Conservation (phyloP, 2,329 filamentous ascomycete genomes). For the Ophiobolus disseminans region DNA sequence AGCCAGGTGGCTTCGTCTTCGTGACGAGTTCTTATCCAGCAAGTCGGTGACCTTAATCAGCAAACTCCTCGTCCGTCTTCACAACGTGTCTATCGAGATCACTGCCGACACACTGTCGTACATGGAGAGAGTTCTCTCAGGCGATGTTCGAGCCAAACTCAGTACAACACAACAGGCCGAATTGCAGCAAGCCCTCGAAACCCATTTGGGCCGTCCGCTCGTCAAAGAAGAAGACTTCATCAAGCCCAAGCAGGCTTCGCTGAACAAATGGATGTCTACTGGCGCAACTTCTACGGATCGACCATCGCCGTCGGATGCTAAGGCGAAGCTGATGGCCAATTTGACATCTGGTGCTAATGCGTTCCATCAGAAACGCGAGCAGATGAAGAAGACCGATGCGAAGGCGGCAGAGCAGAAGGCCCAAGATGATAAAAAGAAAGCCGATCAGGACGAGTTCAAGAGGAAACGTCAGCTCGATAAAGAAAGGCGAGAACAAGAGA, state of each 20-base stretch:
- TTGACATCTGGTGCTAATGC: slow-evolving; percentile 36
- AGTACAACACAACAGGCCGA: slow-evolving; percentile 84
- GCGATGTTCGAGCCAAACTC: slow-evolving; percentile 77
- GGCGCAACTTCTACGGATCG: slow-evolving; percentile 14
- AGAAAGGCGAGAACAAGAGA: slow-evolving; percentile 75
- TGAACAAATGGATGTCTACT: slow-evolving; percentile 52
- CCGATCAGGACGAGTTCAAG: slow-evolving; percentile 63
- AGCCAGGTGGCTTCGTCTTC: slow-evolving; percentile 86
- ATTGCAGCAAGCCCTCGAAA: slow-evolving; percentile 69
- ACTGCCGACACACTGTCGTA: slow-evolving; percentile 65
- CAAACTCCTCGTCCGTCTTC: slow-evolving; percentile 83
- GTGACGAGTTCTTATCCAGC: slow-evolving; percentile 83
- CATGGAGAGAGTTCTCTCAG: slow-evolving; percentile 71
- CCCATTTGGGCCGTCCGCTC: slow-evolving; percentile 51
- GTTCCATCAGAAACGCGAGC: slow-evolving; percentile 38
- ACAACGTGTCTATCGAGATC: slow-evolving; percentile 76
- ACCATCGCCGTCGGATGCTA: slow-evolving; percentile 26
- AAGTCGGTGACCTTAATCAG: slow-evolving; percentile 82
- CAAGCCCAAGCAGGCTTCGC: slow-evolving; percentile 50
- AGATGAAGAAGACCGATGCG: slow-evolving; percentile 27
- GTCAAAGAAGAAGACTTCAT: slow-evolving; percentile 41
- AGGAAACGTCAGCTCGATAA: slow-evolving; percentile 77
- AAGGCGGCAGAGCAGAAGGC: slow-evolving; percentile 36
- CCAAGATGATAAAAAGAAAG: slow-evolving; percentile 33
- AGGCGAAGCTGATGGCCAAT: slow-evolving; percentile 39